phyloP scores from a whole-genome alignment of 208 protist genomes.

The Crithidia expoeki region DNA sequence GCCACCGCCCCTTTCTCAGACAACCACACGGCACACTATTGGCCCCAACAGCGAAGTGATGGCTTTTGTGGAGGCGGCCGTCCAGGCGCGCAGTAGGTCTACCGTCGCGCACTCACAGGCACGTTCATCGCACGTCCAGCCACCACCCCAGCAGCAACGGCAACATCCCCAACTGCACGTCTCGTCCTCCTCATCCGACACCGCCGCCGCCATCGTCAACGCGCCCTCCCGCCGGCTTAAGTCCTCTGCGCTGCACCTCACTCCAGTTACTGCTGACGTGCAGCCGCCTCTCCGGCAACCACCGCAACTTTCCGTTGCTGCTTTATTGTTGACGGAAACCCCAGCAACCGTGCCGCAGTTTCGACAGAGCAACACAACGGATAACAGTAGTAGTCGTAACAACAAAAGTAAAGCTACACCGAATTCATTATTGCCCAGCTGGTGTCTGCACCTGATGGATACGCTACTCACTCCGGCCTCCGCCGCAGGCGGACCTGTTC shows the following conservation, averaged over 20 bases:
- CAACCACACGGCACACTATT: neutral
- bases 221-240: neutral
- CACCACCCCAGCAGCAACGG: neutral
- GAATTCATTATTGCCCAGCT: slow-evolving; percentile 13
- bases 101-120: neutral
- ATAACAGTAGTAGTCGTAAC: too few species aligned
- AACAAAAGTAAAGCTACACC: neutral
- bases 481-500: neutral
- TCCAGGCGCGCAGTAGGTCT: neutral
- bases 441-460: slow-evolving; percentile 19
- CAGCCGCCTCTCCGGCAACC: neutral
- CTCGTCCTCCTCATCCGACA: neutral
- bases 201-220: neutral
- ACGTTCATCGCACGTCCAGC: neutral
- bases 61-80: slow-evolving; percentile 10
- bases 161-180: neutral
- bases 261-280: slow-evolving; percentile 3
- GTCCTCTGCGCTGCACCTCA: neutral
- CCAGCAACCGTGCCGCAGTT: neutral
- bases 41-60: neutral
- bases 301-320: neutral
- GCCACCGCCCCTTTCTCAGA: neutral
- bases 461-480: slow-evolving; percentile 12
- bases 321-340: neutral
- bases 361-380: too few species aligned